phyloP scores from a whole-genome alignment of 2,329 filamentous ascomycete genomes.

The Zymoseptoria brevis region DNA sequence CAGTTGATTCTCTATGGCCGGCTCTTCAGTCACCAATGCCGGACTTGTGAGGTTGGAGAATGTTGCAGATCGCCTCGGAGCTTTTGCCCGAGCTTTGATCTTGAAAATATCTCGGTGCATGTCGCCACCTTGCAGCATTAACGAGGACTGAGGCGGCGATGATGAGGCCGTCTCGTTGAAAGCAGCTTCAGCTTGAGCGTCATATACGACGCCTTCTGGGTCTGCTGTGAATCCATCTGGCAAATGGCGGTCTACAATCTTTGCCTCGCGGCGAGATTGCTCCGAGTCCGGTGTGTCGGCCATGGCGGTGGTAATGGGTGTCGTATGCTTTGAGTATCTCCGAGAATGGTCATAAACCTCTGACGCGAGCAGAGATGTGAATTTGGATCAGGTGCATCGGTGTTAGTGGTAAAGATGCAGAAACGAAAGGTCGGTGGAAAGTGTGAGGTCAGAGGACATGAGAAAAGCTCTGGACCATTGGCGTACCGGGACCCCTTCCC shows the following conservation, averaged over 20 bases:
- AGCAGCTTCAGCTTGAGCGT: constrained; percentile 5
- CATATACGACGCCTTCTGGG: constrained; percentile 22
- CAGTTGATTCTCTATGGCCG: constrained; percentile 39
- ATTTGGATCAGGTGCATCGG: constrained; percentile 1
- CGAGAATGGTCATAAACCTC: constrained; percentile 4
- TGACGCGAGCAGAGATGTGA: constrained; percentile 3
- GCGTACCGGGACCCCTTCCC: not conserved
- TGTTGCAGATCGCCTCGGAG: constrained; percentile 51
- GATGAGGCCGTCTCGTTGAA: not conserved
- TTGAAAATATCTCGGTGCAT: constrained; percentile 73
- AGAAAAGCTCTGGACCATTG: not conserved
- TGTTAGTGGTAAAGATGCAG: not conserved
- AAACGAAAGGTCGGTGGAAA: constrained; percentile 1
- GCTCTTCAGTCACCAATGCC: constrained; percentile 18
- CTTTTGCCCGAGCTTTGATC: constrained; percentile 52
- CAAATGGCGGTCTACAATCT: constrained; percentile 28
- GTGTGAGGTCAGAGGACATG: not conserved
- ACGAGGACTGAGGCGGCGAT: constrained; percentile 50
- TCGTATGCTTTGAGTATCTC: not conserved
- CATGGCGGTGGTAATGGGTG: constrained; percentile 4
- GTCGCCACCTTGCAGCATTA: constrained; percentile 66
- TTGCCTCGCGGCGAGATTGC: constrained; percentile 22
- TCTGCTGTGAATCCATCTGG: constrained; percentile 29
- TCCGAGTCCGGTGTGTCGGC: constrained; percentile 15
- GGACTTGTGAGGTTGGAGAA: constrained; percentile 47